These are phyloP conservation scores for Microstroma glucosiphilum DNA, from an alignment of 1,284 basidiomycete genomes.

Conservation along the genomic window DNA sequence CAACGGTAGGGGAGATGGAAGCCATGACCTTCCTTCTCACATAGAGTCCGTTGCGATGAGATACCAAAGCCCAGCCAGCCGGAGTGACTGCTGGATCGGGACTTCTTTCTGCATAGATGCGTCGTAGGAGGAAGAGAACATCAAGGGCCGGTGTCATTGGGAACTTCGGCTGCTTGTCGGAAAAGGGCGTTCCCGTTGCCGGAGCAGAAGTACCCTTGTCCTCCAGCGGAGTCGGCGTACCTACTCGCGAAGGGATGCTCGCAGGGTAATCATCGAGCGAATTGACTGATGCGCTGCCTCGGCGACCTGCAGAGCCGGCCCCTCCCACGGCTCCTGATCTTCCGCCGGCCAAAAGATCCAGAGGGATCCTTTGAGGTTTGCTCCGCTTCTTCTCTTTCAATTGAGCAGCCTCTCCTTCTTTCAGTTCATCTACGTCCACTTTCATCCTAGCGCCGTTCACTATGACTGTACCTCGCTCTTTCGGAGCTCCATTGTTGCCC, in stretches of 20 bases:
- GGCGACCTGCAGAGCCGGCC: constrained; percentile 17
- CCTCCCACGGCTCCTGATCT: constrained; percentile 53
- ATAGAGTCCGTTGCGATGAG: constrained; percentile 68
- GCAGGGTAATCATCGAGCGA: not conserved
- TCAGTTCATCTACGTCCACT: constrained; percentile 85
- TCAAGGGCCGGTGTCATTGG: constrained; percentile 45
- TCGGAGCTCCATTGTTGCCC: constrained; percentile 38
- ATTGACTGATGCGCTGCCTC: not conserved
- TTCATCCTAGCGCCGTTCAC: constrained; percentile 80
- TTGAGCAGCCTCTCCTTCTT: constrained; percentile 78
- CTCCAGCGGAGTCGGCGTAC: not conserved
- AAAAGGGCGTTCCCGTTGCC: constrained; percentile 20
- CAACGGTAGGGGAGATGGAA: constrained; percentile 72
- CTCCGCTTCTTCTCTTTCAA: constrained; percentile 77
- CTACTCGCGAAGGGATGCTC: not conserved
- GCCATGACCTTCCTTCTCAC: constrained; percentile 70
- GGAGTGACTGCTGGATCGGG: constrained; percentile 52
- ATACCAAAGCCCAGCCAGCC: constrained; percentile 74
- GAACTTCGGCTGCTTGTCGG: constrained; percentile 35
- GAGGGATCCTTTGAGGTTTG: constrained; percentile 76
- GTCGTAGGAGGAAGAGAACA: constrained; percentile 41
- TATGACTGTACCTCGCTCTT: constrained; percentile 71
- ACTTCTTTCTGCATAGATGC: constrained; percentile 48
- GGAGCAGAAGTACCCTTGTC: constrained; percentile 9
- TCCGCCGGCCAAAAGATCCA: constrained; percentile 66